These are phyloP conservation scores for Neurospora sp. DNA, from an alignment of 495 filamentous ascomycete genomes.

Conservation along the genomic window DNA sequence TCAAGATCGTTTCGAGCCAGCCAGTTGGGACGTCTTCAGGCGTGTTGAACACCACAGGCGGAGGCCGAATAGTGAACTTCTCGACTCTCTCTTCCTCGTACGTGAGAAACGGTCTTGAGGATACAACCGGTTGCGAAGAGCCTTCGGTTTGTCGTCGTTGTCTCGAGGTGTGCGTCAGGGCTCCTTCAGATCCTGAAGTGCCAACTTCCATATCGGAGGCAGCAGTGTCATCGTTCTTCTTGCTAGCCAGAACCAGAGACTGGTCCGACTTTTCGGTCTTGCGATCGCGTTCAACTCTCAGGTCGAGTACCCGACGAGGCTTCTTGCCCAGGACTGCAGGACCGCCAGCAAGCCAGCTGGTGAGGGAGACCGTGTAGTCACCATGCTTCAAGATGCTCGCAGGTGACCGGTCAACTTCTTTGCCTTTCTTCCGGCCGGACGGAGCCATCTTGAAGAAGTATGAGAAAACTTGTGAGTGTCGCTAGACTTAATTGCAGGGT, in stretches of 20 bases:
- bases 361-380: slow-evolving; percentile 2
- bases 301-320: background rate
- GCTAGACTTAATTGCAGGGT: background rate
- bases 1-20: background rate
- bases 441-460: background rate
- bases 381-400: background rate
- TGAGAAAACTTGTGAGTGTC: background rate
- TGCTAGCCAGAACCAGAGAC: background rate
- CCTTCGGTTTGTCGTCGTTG: background rate
- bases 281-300: background rate
- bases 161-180: background rate
- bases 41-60: background rate
- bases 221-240: background rate
- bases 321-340: background rate
- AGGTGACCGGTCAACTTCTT: background rate
- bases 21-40: background rate
- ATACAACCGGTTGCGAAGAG: background rate
- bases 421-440: background rate
- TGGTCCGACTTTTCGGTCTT: background rate
- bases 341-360: background rate
- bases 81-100: background rate
- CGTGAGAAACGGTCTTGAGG: background rate
- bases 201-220: background rate
- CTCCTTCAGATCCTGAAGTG: background rate
- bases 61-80: background rate